Evolutionary conservation across 305 asterid species (phyloP).

Genomic region (Rubia balearica): DNA sequence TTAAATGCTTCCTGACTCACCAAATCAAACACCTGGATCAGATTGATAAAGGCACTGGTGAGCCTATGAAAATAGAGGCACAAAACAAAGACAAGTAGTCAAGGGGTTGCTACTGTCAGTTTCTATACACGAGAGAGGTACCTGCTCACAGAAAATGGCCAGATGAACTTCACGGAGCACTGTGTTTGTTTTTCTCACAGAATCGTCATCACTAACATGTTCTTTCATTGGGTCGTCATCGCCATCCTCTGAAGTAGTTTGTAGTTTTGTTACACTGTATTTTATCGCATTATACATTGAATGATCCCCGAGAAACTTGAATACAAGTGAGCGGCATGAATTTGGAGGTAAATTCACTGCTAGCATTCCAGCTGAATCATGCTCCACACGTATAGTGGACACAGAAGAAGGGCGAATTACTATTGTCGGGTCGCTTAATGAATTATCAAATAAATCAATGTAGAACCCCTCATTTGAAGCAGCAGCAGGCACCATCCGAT

Average conservation of each 20-base stretch:
- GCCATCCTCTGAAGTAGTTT: slow-evolving; percentile 26
- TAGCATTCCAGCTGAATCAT: slow-evolving; percentile 94
- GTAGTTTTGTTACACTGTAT: slow-evolving; percentile 21
- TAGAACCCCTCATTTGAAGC: slow-evolving; percentile 96
- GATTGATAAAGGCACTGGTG: slow-evolving; percentile 9
- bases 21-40: slow-evolving; percentile 76
- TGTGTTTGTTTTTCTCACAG: slow-evolving; percentile 58
- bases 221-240: slow-evolving; percentile 39
- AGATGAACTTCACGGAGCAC: slow-evolving; percentile 68
- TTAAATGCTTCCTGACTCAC: slow-evolving; percentile 83
- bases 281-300: slow-evolving; percentile 35
- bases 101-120: neutral
- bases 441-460: slow-evolving; percentile 79
- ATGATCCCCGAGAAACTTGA: slow-evolving; percentile 62
- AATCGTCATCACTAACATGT: slow-evolving; percentile 50
- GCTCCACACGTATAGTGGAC: slow-evolving; percentile 78
- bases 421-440: slow-evolving; percentile 57
- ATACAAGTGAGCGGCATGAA: slow-evolving; percentile 67
- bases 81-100: neutral
- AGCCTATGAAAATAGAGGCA: slow-evolving; percentile 1
- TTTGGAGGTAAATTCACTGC: slow-evolving; percentile 75
- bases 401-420: slow-evolving; percentile 73
- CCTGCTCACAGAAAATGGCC: slow-evolving; percentile 92
- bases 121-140: slow-evolving; percentile 13
- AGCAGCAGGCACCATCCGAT: slow-evolving; percentile 84